Conservation (phyloP, 2,329 filamentous ascomycete genomes). For the Calonectria fujianensis region DNA sequence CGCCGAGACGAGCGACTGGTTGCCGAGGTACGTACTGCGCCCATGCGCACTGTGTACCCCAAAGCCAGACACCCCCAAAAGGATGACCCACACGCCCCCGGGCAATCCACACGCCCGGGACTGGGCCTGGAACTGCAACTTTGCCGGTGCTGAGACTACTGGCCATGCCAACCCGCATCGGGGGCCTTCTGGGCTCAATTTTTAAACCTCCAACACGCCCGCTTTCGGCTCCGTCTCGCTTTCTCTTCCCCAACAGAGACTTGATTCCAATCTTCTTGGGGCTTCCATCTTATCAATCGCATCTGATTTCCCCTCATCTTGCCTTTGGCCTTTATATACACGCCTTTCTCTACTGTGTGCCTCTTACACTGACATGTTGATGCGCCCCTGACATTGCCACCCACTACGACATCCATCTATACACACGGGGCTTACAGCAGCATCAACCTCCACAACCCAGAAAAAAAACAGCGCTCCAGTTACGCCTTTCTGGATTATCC, state of each 20-base stretch:
- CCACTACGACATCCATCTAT: conserved; percentile 9
- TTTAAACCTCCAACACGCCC: conserved; percentile 52
- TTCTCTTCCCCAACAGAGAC: conserved; percentile 30
- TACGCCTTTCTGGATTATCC: conserved; percentile 22
- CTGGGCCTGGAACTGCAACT: conserved; percentile 33
- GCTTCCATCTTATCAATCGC: conserved; percentile 50
- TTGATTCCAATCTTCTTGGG: conserved; percentile 22
- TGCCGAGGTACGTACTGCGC: conserved; percentile 21
- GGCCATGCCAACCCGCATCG: conserved; percentile 50
- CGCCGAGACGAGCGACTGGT: conserved; percentile 20
- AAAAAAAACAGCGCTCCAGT: conserved; percentile 26
- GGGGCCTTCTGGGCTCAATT: conserved; percentile 47
- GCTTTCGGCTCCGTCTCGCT: conserved; percentile 44
- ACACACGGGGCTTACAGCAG: conserved; percentile 13
- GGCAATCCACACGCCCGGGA: conserved; percentile 39
- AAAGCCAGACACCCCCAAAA: conserved; percentile 5
- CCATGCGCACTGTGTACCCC: conserved; percentile 31
- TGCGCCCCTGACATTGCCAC: conserved; percentile 51
- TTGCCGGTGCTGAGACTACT: conserved; percentile 32
- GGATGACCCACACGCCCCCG: conserved; percentile 14
- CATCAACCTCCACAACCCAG: not conserved
- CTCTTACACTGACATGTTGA: conserved; percentile 50
- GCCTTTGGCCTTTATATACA: conserved; percentile 5
- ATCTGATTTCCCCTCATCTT: conserved; percentile 32
- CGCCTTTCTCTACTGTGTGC: conserved; percentile 33